phyloP scores from a whole-genome alignment of 495 filamentous ascomycete genomes.

The Apodospora peruviana region DNA sequence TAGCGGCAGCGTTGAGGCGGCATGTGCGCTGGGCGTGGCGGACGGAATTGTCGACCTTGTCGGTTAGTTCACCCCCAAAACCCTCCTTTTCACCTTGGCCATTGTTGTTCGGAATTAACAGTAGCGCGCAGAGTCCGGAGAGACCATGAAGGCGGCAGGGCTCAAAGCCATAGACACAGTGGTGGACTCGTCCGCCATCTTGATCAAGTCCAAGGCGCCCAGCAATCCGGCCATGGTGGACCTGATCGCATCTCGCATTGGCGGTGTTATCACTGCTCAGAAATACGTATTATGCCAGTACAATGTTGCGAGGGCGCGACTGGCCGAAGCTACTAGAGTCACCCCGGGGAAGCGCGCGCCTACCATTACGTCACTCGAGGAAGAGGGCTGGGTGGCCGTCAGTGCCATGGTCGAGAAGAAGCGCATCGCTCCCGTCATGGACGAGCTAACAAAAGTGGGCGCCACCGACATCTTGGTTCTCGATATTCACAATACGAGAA shows the following conservation, averaged over 20 bases:
- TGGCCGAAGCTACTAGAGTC: slow-evolving; percentile 64
- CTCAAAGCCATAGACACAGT: slow-evolving; percentile 94
- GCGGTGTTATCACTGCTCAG: slow-evolving; percentile 93
- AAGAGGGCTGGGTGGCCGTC: slow-evolving; percentile 88
- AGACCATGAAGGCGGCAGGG: slow-evolving; percentile 97
- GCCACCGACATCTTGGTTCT: slow-evolving; percentile 85
- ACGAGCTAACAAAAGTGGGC: slow-evolving; percentile 71
- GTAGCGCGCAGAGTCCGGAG: slow-evolving; percentile 72
- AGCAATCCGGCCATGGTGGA: slow-evolving; percentile 72
- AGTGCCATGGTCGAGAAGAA: slow-evolving; percentile 93
- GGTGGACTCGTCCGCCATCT: slow-evolving; percentile 73
- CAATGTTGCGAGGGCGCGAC: slow-evolving; percentile 69
- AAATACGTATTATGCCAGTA: slow-evolving; percentile 94
- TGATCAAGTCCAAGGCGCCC: slow-evolving; percentile 88
- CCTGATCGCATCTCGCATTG: slow-evolving; percentile 74
- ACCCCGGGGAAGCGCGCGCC: slow-evolving; percentile 95
- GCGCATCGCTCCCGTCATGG: slow-evolving; percentile 83
- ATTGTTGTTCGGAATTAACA: slow-evolving; percentile 1
- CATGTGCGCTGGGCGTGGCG: slow-evolving; percentile 90
- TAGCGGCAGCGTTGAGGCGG: slow-evolving; percentile 93
- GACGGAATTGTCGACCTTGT: slow-evolving; percentile 97
- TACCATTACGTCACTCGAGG: slow-evolving; percentile 80
- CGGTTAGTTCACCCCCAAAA: slow-evolving; percentile 50
- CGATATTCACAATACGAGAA: slow-evolving; percentile 79
- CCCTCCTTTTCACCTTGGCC: not conserved